A percentile compares a stretch with the other conserved stretches of the same genome.
These are phyloP conservation scores for Hyaloscypha bicolor DNA, from an alignment of 495 filamentous ascomycete genomes.

Conservation along the genomic window DNA sequence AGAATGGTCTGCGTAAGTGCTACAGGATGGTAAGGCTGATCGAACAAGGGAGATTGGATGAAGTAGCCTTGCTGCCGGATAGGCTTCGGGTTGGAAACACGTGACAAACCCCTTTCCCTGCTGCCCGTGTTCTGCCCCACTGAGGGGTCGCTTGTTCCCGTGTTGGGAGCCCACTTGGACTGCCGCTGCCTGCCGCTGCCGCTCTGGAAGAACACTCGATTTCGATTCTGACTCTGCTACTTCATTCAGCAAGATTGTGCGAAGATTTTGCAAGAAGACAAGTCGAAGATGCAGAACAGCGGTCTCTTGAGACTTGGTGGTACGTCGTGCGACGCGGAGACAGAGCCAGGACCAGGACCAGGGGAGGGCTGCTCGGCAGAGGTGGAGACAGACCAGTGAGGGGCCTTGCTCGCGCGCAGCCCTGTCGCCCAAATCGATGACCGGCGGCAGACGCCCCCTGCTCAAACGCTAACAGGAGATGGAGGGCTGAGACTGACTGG, in stretches of 20 bases:
- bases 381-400: background rate
- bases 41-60: no score
- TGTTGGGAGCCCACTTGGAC: no score
- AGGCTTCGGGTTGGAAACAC: background rate
- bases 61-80: no score
- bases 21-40: no score
- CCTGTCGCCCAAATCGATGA: background rate
- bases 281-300: background rate
- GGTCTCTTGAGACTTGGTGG: background rate
- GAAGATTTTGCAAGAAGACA: background rate
- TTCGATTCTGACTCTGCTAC: no score
- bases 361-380: background rate
- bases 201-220: no score
- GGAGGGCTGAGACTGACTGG: background rate
- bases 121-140: background rate
- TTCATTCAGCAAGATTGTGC: background rate
- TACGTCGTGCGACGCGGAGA: background rate
- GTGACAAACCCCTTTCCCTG: background rate
- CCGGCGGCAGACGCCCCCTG: background rate
- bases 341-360: no score
- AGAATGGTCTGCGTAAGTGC: no score
- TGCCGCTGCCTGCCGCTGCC: no score
- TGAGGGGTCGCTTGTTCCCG: background rate
- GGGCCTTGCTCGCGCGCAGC: background rate
- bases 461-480: background rate